Evolutionary conservation across 2,329 filamentous ascomycete genomes (phyloP), one percentile per base, ranked within the genome.

Genomic region (Lecanicillium sp.): DNA sequence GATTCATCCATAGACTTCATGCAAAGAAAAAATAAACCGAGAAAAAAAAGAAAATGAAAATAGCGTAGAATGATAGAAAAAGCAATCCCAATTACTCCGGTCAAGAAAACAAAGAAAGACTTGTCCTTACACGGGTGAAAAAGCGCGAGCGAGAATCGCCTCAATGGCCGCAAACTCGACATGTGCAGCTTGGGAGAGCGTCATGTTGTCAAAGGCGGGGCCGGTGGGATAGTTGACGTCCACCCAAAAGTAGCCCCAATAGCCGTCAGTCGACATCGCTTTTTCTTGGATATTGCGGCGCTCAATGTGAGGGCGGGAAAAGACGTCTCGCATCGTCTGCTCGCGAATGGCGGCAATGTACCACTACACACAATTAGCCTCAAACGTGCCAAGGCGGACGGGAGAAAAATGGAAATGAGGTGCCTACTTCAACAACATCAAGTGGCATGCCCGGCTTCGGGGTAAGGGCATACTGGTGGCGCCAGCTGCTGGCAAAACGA

Each of bases 301-400:
- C 50, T 74, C 67, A 5, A 61, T 60, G 19, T 77, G 64, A 1
- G 68, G 59, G 10, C 72, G 63, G 9, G 56, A 44, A 27, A 68
- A 55, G 10, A 74, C 59, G 20, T 67, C 65, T 2, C 68, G 63
- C 11, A 59, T 64, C 1, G 76, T 75, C 56, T 77, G 72, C 54
- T 77, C 71, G 30, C 77, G 74, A 48, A 83, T 74, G 20, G 78
- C 50, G 14, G 67, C 63, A 46, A 81, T 73, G 62, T 81, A 83
- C 67, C 71, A 83, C 78, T 81, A 41, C 30, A 3, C 4, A 15
- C 10, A 19, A 2, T 9, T 37, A 21, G 23, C 21, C 8, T 41
- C 9, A 21, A 14, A 10, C 2, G 30, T 9, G 10, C 6, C 7
- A 23, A 26, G 2, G 23, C 10, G 10, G 2, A 4, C 11, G 14